phyloP scores from a whole-genome alignment of 2,329 filamentous ascomycete species.

The Ascochyta viciae-villosae region DNA sequence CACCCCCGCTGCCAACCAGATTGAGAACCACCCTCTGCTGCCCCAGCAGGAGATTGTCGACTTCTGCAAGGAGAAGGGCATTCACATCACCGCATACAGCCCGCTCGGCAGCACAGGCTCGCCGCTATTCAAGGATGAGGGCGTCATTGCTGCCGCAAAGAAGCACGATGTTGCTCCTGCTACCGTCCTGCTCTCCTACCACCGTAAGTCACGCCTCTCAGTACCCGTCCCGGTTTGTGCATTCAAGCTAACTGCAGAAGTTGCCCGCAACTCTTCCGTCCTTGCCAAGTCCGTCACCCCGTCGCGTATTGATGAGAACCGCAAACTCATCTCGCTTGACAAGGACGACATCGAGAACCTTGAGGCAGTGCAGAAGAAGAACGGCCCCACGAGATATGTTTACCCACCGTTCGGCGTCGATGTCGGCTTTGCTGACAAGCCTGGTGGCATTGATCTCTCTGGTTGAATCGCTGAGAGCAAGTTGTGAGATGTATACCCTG shows the following conservation, averaged over 20 bases:
- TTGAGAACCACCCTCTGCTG: constrained; percentile 75
- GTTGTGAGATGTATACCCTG: constrained; percentile 19
- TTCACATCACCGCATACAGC: constrained; percentile 75
- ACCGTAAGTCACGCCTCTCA: constrained; percentile 60
- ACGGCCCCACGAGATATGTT: constrained; percentile 56
- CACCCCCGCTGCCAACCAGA: constrained; percentile 73
- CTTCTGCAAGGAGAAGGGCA: constrained; percentile 71
- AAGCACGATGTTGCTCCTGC: constrained; percentile 58
- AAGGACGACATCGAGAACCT: constrained; percentile 65
- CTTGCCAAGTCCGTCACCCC: constrained; percentile 76
- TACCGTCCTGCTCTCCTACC: constrained; percentile 73
- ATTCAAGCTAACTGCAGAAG: constrained; percentile 49
- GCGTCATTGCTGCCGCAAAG: constrained; percentile 56
- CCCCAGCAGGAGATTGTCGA: constrained; percentile 76
- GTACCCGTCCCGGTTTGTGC: constrained; percentile 3
- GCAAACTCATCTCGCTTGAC: constrained; percentile 70
- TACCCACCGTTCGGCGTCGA: constrained; percentile 60
- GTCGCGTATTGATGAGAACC: constrained; percentile 73
- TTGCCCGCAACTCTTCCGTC: constrained; percentile 72
- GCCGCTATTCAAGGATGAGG: constrained; percentile 57
- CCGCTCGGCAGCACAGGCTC: constrained; percentile 58
- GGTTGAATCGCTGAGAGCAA: constrained; percentile 30
- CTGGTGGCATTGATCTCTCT: constrained; percentile 45
- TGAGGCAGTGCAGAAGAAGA: constrained; percentile 55
- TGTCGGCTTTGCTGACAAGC: constrained; percentile 58